Evolutionary conservation across 2,329 filamentous ascomycete species (phyloP).

Genomic region (Aspergillus pseudoterreus): DNA sequence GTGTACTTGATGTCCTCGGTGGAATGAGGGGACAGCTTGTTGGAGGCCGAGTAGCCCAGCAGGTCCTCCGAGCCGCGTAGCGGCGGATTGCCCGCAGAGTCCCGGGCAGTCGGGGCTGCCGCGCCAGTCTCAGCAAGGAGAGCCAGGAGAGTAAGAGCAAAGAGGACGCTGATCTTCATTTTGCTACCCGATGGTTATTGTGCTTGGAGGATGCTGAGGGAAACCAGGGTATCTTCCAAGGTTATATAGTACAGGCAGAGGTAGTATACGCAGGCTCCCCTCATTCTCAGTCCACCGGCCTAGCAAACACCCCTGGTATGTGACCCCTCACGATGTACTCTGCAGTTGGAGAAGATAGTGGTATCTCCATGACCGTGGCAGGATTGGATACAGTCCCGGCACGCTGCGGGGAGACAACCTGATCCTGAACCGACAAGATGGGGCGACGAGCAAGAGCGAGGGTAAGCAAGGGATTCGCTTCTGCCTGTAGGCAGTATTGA

Average conservation of each 20-base stretch:
- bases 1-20: slow-evolving; percentile 38
- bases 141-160: background rate
- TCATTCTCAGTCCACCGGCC: background rate
- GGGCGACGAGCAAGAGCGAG: too few relatives aligned
- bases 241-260: too few relatives aligned
- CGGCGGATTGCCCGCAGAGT: slow-evolving; percentile 17
- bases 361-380: background rate
- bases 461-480: too few relatives aligned
- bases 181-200: background rate
- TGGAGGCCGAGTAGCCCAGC: slow-evolving; percentile 38
- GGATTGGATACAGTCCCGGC: background rate
- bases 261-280: background rate
- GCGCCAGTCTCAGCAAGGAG: slow-evolving; percentile 10
- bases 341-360: background rate
- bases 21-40: slow-evolving; percentile 31
- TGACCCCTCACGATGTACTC: background rate
- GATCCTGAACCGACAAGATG: too few relatives aligned
- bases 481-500: too few relatives aligned
- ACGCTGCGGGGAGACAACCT: too few relatives aligned
- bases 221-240: too few relatives aligned
- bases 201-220: too few relatives aligned
- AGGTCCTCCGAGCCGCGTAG: slow-evolving; percentile 29
- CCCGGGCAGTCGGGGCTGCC: slow-evolving; percentile 9
- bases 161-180: slow-evolving; percentile 12
- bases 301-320: background rate